Evolutionary conservation across 1,284 basidiomycete species (phyloP).

Genomic region (Cryptococcus hybrid): DNA sequence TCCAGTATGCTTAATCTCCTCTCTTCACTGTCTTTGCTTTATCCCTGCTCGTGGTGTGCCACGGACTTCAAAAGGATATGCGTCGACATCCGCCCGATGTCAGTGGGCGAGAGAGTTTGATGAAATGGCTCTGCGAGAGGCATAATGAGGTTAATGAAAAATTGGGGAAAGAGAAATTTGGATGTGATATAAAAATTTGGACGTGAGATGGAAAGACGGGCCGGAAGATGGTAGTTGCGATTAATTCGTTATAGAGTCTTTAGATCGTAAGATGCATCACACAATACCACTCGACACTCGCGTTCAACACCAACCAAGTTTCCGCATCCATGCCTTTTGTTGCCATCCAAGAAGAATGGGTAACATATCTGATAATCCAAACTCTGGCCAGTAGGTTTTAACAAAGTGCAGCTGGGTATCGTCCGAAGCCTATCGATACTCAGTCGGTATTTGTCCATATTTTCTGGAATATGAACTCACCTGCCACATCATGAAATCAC

Average conservation of each 20-base stretch:
- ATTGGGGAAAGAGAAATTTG: constrained; percentile 77
- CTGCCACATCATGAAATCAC: constrained; percentile 96
- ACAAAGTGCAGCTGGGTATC: constrained; percentile 89
- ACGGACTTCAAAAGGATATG: constrained; percentile 68
- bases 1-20: constrained; percentile 77
- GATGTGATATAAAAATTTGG: constrained; percentile 67
- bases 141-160: constrained; percentile 86
- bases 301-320: constrained; percentile 9
- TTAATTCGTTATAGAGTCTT: constrained; percentile 41
- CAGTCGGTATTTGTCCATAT: background rate
- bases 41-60: constrained; percentile 84
- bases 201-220: constrained; percentile 88
- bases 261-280: constrained; percentile 1
- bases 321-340: constrained; percentile 58
- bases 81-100: constrained; percentile 69
- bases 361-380: constrained; percentile 81
- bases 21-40: constrained; percentile 70
- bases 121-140: constrained; percentile 81
- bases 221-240: constrained; percentile 83
- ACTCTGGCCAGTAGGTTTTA: constrained; percentile 91
- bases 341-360: constrained; percentile 85
- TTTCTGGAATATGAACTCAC: constrained; percentile 51
- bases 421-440: constrained; percentile 54
- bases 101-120: constrained; percentile 63
- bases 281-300: constrained; percentile 5